Conservation (phyloP, 1,284 basidiomycete genomes). For the Pseudozyma tsukubaensis region DNA sequence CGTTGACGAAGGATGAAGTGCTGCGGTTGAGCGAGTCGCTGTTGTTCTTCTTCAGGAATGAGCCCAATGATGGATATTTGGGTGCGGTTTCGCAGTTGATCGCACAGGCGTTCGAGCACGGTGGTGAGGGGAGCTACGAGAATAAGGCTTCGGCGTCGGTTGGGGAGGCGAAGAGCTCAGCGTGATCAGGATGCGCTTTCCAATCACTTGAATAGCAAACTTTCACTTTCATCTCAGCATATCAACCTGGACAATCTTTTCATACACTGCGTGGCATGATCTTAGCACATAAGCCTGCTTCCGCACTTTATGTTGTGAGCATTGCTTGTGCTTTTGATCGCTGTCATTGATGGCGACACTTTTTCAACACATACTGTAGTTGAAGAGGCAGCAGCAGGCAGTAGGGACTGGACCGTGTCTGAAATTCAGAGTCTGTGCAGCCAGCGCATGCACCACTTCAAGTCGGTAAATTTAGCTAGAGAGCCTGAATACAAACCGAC, state of each 20-base stretch:
- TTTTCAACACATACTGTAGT: conserved; percentile 1
- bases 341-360: no score
- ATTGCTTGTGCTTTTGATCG: no score
- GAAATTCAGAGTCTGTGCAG: neutral
- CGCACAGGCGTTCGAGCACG: conserved; percentile 59
- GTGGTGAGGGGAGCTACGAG: conserved; percentile 49
- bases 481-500: neutral
- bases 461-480: neutral
- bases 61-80: conserved; percentile 94
- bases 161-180: conserved; percentile 1
- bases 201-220: neutral
- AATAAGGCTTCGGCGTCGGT: conserved; percentile 27
- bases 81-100: conserved; percentile 70
- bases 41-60: conserved; percentile 88
- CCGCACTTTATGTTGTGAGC: no score
- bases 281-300: no score
- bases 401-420: neutral
- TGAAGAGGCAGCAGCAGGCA: neutral
- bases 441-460: conserved; percentile 10
- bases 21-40: conserved; percentile 89
- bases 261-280: no score
- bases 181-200: conserved; percentile 4
- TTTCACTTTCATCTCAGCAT: conserved; percentile 4
- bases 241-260: conserved; percentile 21
- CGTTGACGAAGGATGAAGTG: conserved; percentile 93